Evolutionary conservation across 805 yeast genomes (phyloP).

Genomic region (Suhomyces vadensis): DNA sequence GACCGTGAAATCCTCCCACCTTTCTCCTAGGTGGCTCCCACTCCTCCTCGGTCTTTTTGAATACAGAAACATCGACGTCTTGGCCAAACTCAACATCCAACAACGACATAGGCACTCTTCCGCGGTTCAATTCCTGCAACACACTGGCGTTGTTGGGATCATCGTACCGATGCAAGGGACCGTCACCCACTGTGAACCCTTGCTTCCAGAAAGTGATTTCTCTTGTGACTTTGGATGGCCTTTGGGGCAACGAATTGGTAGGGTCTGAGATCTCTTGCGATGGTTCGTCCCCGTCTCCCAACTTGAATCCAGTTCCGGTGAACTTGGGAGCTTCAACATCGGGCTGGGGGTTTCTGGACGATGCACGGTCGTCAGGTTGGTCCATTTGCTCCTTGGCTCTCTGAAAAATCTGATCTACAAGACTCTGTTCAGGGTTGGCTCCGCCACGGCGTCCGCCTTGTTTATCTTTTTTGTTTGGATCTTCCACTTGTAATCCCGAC

Average conservation of each 20-base stretch:
- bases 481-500: conserved; percentile 77
- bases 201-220: conserved; percentile 94
- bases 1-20: conserved; percentile 71
- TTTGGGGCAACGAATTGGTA: conserved; percentile 17
- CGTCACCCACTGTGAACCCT: conserved; percentile 95
- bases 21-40: conserved; percentile 65
- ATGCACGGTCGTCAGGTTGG: conserved; percentile 37
- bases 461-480: conserved; percentile 52
- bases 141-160: conserved; percentile 86
- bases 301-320: conserved; percentile 53
- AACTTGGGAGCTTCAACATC: conserved; percentile 30
- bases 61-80: conserved; percentile 89
- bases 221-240: conserved; percentile 59
- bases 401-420: conserved; percentile 67
- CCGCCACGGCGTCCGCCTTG: conserved; percentile 19
- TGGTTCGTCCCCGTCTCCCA: conserved; percentile 48
- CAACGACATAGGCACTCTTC: conserved; percentile 85
- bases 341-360: conserved; percentile 27
- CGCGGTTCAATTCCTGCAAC: conserved; percentile 77
- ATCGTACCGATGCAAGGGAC: conserved; percentile 80
- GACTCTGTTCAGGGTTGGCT: conserved; percentile 30
- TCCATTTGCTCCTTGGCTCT: conserved; percentile 54
- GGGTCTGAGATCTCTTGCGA: conserved; percentile 40
- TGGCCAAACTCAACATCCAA: conserved; percentile 86
- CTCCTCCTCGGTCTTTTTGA: conserved; percentile 77